Evolutionary conservation across 257 asterid species (phyloP).

Genomic region (Nicotiana sylvestris): DNA sequence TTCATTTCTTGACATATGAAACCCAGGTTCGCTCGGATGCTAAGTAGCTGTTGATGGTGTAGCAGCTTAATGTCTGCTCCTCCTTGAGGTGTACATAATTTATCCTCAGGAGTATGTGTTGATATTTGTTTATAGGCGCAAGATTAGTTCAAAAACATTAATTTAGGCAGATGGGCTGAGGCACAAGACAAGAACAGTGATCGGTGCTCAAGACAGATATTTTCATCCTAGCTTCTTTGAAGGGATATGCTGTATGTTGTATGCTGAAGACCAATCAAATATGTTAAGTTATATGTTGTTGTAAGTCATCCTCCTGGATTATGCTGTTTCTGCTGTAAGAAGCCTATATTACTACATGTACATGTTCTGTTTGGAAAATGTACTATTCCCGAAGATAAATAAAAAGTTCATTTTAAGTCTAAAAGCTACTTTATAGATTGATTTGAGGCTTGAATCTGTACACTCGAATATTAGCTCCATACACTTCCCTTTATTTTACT

Average conservation of each 20-base stretch:
- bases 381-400: background rate
- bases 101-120: background rate
- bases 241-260: background rate
- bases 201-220: background rate
- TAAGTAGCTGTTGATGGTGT: background rate
- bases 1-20: background rate
- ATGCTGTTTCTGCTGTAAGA: background rate
- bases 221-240: background rate
- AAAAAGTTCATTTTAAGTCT: background rate
- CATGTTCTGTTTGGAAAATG: background rate
- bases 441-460: background rate
- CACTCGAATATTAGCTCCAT: background rate
- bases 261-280: background rate
- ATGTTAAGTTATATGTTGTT: background rate
- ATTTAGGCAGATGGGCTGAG: background rate
- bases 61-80: background rate
- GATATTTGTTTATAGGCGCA: background rate
- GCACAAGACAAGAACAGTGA: background rate
- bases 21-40: background rate
- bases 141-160: background rate
- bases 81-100: constrained; percentile 1
- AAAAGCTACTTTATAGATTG: background rate
- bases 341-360: background rate
- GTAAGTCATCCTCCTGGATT: background rate
- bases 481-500: no score